A percentile compares a stretch with the other conserved stretches of the same genome.
phyloP scores from a whole-genome alignment of 306 rosid genomes.

The Arachis stenosperma region DNA sequence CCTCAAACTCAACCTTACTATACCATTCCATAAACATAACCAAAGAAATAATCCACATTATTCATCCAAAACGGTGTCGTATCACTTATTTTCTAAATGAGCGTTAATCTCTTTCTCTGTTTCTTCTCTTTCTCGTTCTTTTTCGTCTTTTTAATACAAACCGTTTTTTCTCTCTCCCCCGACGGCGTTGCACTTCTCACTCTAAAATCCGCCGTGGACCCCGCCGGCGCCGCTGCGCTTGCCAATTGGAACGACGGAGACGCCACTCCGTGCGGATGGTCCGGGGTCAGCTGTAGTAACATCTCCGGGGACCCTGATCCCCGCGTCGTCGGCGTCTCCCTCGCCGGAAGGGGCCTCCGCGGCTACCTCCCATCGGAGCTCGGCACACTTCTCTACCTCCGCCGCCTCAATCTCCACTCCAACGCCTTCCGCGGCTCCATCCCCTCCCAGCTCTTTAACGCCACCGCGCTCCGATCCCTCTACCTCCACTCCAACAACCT shows the following conservation, averaged over 20 bases:
- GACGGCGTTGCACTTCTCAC: constrained; percentile 95
- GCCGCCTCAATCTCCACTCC: constrained; percentile 82
- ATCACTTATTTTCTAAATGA: constrained; percentile 33
- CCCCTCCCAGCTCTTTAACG: constrained; percentile 86
- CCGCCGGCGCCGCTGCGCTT: constrained; percentile 48
- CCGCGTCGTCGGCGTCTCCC: constrained; percentile 77
- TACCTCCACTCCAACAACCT: constrained; percentile 88
- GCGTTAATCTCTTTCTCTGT: neutral
- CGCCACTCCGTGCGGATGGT: constrained; percentile 73
- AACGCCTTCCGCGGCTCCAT: constrained; percentile 75
- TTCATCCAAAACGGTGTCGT: constrained; percentile 28
- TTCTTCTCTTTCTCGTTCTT: neutral
- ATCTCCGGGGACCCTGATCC: constrained; percentile 62
- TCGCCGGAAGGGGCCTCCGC: constrained; percentile 74
- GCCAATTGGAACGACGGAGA: constrained; percentile 83
- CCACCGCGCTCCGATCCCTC: constrained; percentile 77
- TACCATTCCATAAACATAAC: neutral
- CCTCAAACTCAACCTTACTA: neutral
- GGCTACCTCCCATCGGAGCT: constrained; percentile 97
- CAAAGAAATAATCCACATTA: neutral
- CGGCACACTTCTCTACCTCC: constrained; percentile 71
- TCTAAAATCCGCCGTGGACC: constrained; percentile 85
- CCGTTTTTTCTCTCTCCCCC: constrained; percentile 58
- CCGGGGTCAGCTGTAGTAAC: constrained; percentile 83
- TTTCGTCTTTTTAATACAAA: neutral